phyloP scores from a whole-genome alignment of 192 early-diverging fungal species.

The Chytriomyces sp. region DNA sequence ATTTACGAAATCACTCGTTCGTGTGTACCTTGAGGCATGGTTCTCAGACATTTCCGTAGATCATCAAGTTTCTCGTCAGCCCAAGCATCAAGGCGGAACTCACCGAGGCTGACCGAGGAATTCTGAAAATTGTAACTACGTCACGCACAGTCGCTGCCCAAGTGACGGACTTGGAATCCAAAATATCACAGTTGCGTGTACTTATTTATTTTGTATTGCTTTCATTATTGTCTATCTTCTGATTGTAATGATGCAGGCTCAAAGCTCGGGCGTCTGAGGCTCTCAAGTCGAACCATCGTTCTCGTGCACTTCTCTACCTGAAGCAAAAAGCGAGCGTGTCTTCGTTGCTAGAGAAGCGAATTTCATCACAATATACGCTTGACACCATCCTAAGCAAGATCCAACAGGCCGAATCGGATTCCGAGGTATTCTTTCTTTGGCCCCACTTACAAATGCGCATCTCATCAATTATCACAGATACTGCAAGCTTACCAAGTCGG shows the following conservation, averaged over 20 bases:
- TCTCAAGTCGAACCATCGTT: slow-evolving; percentile 48
- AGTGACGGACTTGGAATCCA: slow-evolving; percentile 59
- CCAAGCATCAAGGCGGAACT: slow-evolving; percentile 25
- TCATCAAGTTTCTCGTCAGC: slow-evolving; percentile 3
- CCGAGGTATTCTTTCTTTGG: slow-evolving; percentile 42
- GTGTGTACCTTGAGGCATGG: not conserved
- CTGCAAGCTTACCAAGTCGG: slow-evolving; percentile 64
- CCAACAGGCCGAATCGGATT: slow-evolving; percentile 62
- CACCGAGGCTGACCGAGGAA: slow-evolving; percentile 58
- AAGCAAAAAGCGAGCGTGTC: slow-evolving; percentile 57
- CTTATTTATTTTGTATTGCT: not conserved
- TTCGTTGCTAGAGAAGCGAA: slow-evolving; percentile 56
- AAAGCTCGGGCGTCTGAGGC: slow-evolving; percentile 34
- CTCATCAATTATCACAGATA: slow-evolving; percentile 39
- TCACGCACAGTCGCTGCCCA: slow-evolving; percentile 53
- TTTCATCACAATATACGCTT: slow-evolving; percentile 60
- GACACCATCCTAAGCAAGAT: slow-evolving; percentile 65
- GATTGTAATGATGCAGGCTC: slow-evolving; percentile 37
- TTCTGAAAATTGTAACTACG: slow-evolving; percentile 58
- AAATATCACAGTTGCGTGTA: slow-evolving; percentile 50
- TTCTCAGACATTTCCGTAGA: not conserved
- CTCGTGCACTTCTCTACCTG: slow-evolving; percentile 58
- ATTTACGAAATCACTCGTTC: not conserved
- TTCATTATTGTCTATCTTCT: slow-evolving; percentile 27
- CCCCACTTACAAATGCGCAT: not conserved